phyloP scores from a whole-genome alignment of 2,329 filamentous ascomycete species.

The Aspergillus ochraceoroseus region DNA sequence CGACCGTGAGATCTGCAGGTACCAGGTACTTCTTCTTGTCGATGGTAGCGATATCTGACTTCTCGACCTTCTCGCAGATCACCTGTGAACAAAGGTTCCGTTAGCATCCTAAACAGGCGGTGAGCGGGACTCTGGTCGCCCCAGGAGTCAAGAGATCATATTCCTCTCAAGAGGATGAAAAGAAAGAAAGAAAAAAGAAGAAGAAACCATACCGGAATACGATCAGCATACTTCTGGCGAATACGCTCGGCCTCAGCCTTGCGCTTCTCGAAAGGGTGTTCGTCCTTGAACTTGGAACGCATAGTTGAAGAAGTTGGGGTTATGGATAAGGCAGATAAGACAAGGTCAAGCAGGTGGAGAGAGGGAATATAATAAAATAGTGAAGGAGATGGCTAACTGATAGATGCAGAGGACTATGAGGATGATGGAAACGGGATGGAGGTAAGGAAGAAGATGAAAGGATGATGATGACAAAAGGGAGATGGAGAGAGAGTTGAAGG shows the following conservation, averaged over 20 bases:
- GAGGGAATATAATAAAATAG: slow-evolving; percentile 14
- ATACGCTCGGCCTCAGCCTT: slow-evolving; percentile 99
- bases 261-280: slow-evolving; percentile 99
- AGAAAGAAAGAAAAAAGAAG: background rate
- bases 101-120: slow-evolving; percentile 32
- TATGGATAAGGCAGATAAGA: slow-evolving; percentile 20
- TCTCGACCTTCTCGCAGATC: slow-evolving; percentile 99
- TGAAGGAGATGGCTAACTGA: slow-evolving; percentile 14
- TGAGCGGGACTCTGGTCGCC: too few relatives aligned
- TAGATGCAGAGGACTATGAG: slow-evolving; percentile 16
- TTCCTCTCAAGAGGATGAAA: slow-evolving; percentile 1
- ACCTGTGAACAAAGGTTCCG: slow-evolving; percentile 56
- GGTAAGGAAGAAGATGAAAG: slow-evolving; percentile 21
- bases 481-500: slow-evolving; percentile 21
- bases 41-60: slow-evolving; percentile 98
- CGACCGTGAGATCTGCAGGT: slow-evolving; percentile 93
- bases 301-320: slow-evolving; percentile 55
- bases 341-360: slow-evolving; percentile 9
- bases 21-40: slow-evolving; percentile 99
- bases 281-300: slow-evolving; percentile 99
- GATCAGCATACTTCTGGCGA: slow-evolving; percentile 96
- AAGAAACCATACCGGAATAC: slow-evolving; percentile 74
- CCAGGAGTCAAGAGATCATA: background rate
- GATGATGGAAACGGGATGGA: slow-evolving; percentile 29
- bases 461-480: slow-evolving; percentile 14